A percentile compares a stretch with the other conserved stretches of the same genome.
phyloP scores from a whole-genome alignment of 805 yeast species.

The Zygotorulaspora chibaensis region DNA sequence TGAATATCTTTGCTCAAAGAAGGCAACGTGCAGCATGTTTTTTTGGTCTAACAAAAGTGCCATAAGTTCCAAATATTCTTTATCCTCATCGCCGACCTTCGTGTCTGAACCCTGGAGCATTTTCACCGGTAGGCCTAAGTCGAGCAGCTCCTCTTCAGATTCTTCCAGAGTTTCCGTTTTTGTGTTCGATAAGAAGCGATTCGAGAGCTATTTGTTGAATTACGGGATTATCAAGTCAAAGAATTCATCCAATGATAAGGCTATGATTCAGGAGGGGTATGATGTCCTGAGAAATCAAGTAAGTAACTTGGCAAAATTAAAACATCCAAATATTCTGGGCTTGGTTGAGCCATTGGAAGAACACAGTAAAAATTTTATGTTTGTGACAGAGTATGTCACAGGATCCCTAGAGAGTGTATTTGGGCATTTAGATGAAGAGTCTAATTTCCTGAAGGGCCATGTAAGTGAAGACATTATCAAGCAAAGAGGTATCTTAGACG shows the following conservation, averaged over 20 bases:
- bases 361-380: slow-evolving; percentile 66
- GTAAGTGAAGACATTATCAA: slow-evolving; percentile 68
- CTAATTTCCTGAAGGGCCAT: slow-evolving; percentile 34
- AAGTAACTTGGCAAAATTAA: slow-evolving; percentile 66
- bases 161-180: slow-evolving; percentile 67
- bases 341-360: slow-evolving; percentile 88
- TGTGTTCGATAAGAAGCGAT: slow-evolving; percentile 75
- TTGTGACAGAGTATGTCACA: slow-evolving; percentile 79
- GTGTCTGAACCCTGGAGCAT: slow-evolving; percentile 78
- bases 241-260: slow-evolving; percentile 37
- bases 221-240: slow-evolving; percentile 48
- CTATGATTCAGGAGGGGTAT: slow-evolving; percentile 55
- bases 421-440: slow-evolving; percentile 29
- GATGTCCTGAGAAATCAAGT: slow-evolving; percentile 66
- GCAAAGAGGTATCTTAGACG: slow-evolving; percentile 77
- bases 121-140: slow-evolving; percentile 73
- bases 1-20: not conserved
- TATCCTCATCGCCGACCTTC: slow-evolving; percentile 68
- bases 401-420: slow-evolving; percentile 48
- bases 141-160: slow-evolving; percentile 39
- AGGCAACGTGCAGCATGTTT: slow-evolving; percentile 19
- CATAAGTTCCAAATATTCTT: slow-evolving; percentile 60
- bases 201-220: slow-evolving; percentile 52
- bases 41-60: slow-evolving; percentile 44
- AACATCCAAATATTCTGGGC: slow-evolving; percentile 84